Percentiles rank a stretch among this genome's conserved stretches.
Evolutionary conservation across 1,284 basidiomycete species (phyloP).

Genomic region (Ceratobasidium theobromae): DNA sequence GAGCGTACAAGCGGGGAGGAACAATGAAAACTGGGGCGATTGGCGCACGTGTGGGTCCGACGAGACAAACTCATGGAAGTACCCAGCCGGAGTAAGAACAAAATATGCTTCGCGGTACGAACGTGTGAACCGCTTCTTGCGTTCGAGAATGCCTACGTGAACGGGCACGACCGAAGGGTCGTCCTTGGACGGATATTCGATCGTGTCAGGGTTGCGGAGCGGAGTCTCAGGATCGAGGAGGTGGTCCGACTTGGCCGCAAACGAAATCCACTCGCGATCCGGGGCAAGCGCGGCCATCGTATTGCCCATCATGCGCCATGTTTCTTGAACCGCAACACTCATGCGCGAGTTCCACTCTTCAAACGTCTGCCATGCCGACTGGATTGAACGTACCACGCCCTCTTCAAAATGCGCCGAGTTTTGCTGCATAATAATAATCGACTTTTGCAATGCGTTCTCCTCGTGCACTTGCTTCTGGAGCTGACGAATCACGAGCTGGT

Average conservation of each 20-base stretch:
- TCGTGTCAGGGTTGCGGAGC: slow-evolving; percentile 74
- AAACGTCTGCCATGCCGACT: slow-evolving; percentile 96
- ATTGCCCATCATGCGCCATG: slow-evolving; percentile 73
- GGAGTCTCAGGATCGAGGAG: slow-evolving; percentile 96
- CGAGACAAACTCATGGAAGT: slow-evolving; percentile 87
- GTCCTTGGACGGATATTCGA: slow-evolving; percentile 91
- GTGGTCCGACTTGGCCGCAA: slow-evolving; percentile 92
- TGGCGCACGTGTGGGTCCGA: slow-evolving; percentile 72
- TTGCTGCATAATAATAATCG: slow-evolving; percentile 98
- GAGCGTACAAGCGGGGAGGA: slow-evolving; percentile 94
- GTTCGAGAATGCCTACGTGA: slow-evolving; percentile 89
- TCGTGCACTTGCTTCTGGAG: slow-evolving; percentile 94
- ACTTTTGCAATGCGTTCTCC: slow-evolving; percentile 97
- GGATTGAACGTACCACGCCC: slow-evolving; percentile 92
- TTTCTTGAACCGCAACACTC: slow-evolving; percentile 75
- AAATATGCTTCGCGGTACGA: slow-evolving; percentile 88
- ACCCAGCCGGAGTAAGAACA: slow-evolving; percentile 93
- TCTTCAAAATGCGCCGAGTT: slow-evolving; percentile 98
- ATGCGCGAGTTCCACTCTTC: slow-evolving; percentile 96
- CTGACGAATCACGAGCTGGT: slow-evolving; percentile 82
- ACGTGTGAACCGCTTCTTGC: slow-evolving; percentile 96
- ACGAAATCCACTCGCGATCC: slow-evolving; percentile 96
- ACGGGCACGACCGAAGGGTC: slow-evolving; percentile 88
- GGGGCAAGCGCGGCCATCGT: slow-evolving; percentile 85
- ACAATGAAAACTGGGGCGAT: slow-evolving; percentile 82